A percentile compares a stretch with the other conserved stretches of the same genome.
Evolutionary conservation across 768 basidiomycete species (phyloP).

Genomic region (Russula griseocarnosa): DNA sequence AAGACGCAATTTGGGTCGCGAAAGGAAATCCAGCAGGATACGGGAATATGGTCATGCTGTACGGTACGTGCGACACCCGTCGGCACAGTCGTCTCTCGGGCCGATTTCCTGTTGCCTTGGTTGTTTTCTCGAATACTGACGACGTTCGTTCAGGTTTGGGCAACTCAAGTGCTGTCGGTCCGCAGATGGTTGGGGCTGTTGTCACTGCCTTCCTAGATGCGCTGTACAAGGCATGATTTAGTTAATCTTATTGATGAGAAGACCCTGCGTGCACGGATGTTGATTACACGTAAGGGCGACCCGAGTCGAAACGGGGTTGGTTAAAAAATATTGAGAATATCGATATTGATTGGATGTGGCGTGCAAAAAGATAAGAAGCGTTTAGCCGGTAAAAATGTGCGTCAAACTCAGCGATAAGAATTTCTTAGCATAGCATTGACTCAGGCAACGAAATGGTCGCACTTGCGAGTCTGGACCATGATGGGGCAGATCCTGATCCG

Average conservation of each 20-base stretch:
- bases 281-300: background rate
- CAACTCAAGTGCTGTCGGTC: constrained; percentile 28
- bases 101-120: background rate
- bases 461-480: too few relatives aligned
- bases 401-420: too few relatives aligned
- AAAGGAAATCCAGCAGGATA: constrained; percentile 60
- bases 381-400: too few relatives aligned
- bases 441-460: too few relatives aligned
- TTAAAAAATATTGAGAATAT: too few relatives aligned
- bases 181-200: constrained; percentile 24
- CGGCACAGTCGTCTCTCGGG: background rate
- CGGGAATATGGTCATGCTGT: constrained; percentile 88
- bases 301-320: too few relatives aligned
- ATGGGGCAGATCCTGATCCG: background rate
- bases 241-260: background rate
- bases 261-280: background rate
- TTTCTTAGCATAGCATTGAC: too few relatives aligned
- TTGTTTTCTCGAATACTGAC: background rate
- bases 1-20: constrained; percentile 68
- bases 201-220: constrained; percentile 26
- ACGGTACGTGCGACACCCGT: constrained; percentile 52
- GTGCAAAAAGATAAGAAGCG: too few relatives aligned
- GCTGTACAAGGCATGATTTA: constrained; percentile 26
- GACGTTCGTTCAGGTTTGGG: constrained; percentile 21
- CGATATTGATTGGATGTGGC: too few relatives aligned